phyloP scores from a whole-genome alignment of 495 filamentous ascomycete species.

The Aspergillus hancockii region DNA sequence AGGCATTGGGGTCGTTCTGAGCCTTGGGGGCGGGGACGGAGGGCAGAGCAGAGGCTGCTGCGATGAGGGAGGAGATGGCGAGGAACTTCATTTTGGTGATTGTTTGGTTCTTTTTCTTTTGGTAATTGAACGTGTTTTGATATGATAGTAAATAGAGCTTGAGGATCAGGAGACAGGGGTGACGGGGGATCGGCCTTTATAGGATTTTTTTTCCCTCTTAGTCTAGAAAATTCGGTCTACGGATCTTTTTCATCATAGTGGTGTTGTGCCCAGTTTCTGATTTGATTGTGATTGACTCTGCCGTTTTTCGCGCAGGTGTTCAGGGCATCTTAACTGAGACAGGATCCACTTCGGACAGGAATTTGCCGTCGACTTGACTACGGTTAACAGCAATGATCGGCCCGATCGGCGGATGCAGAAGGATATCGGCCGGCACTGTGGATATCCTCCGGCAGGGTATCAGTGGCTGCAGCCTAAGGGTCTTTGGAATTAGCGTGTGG shows the following conservation, averaged over 20 bases:
- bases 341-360: not conserved
- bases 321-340: not conserved
- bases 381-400: slow-evolving; percentile 1
- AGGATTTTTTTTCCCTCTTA: not conserved
- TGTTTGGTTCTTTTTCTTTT: not conserved
- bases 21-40: not conserved
- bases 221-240: not conserved
- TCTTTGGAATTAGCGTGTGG: not conserved
- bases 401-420: not conserved
- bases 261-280: not conserved
- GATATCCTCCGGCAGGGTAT: not conserved
- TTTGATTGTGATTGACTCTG: not conserved
- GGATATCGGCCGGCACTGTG: not conserved
- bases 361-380: not conserved
- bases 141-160: not conserved
- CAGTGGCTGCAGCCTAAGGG: not conserved
- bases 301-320: not conserved
- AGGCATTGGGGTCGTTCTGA: slow-evolving; percentile 14
- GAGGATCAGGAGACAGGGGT: not conserved
- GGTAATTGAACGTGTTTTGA: not conserved
- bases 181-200: not conserved
- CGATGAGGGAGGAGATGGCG: slow-evolving; percentile 7
- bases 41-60: slow-evolving; percentile 4
- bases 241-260: not conserved
- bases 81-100: slow-evolving; percentile 11